phyloP scores from a whole-genome alignment of 805 yeast species.

The Ogataea populi-albae region DNA sequence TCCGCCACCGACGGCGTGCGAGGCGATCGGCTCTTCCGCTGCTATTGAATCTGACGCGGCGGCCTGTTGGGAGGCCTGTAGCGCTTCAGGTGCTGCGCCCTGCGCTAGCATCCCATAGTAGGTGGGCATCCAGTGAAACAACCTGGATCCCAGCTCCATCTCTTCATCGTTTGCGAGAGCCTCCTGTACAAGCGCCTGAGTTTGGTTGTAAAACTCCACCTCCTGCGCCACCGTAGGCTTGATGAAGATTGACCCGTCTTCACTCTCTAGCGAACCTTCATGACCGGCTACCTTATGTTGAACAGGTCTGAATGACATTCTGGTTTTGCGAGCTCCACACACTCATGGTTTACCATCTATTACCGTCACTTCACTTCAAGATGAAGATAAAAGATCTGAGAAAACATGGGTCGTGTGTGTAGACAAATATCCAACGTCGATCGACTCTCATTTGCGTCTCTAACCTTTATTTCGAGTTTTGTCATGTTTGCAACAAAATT shows the following conservation, averaged over 20 bases:
- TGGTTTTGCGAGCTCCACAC: too few species aligned
- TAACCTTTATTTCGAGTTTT: too few species aligned
- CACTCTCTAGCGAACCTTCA: constrained; percentile 66
- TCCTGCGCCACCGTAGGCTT: constrained; percentile 68
- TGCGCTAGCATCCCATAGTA: constrained; percentile 58
- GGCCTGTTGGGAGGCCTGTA: constrained; percentile 16
- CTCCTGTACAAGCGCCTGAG: constrained; percentile 18
- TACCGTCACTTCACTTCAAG: too few species aligned
- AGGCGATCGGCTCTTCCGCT: neutral
- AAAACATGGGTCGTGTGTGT: too few species aligned
- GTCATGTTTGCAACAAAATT: too few species aligned
- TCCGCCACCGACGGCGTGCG: constrained; percentile 1
- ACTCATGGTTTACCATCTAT: too few species aligned
- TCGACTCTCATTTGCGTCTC: too few species aligned
- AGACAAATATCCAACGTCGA: too few species aligned
- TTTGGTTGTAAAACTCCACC: constrained; percentile 63
- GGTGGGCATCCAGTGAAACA: constrained; percentile 59
- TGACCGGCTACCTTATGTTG: constrained; percentile 91
- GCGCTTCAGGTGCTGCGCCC: constrained; percentile 37
- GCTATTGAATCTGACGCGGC: constrained; percentile 9
- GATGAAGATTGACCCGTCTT: constrained; percentile 64
- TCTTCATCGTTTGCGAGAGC: constrained; percentile 14
- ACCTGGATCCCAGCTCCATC: constrained; percentile 31
- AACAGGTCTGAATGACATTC: constrained; percentile 34
- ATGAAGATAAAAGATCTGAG: too few species aligned